Evolutionary conservation across 345 rosid genomes (phyloP).

Genomic region (Eucalyptus sideroxylon): DNA sequence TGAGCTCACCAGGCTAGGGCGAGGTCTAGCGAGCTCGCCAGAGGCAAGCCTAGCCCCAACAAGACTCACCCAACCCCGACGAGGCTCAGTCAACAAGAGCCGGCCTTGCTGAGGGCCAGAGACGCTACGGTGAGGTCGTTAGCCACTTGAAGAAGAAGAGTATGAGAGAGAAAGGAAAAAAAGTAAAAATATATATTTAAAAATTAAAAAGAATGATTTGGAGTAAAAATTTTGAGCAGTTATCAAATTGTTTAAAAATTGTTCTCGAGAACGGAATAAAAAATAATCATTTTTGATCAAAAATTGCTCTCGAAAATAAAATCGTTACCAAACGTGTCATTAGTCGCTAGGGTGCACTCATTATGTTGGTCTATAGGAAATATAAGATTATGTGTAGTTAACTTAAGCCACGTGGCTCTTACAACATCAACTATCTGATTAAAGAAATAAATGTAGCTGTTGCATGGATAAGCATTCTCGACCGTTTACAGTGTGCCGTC

Average conservation of each 20-base stretch:
- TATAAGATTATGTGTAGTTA: not conserved
- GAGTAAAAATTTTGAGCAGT: no score
- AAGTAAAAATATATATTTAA: no score
- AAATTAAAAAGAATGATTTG: no score
- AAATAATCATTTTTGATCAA: accelerated
- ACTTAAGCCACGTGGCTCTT: not conserved
- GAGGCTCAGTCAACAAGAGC: accelerated
- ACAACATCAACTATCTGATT: not conserved
- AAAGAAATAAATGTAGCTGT: not conserved
- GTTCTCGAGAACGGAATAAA: accelerated
- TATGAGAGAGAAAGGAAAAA: no score
- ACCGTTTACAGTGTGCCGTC: not conserved
- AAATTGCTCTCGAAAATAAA: accelerated
- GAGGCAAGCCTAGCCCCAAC: no score
- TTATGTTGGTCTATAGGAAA: no score
- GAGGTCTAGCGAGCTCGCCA: accelerated
- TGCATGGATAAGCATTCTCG: not conserved
- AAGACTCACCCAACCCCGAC: accelerated
- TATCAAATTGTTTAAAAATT: no score
- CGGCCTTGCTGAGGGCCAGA: no score
- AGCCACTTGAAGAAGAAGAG: no score
- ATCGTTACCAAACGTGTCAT: accelerated
- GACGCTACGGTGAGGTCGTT: accelerated
- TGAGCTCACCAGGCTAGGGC: accelerated
- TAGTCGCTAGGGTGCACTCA: no score